These are phyloP conservation scores for Cystobasidium pallidum DNA, from an alignment of 1,284 basidiomycete genomes.

Conservation along the genomic window DNA sequence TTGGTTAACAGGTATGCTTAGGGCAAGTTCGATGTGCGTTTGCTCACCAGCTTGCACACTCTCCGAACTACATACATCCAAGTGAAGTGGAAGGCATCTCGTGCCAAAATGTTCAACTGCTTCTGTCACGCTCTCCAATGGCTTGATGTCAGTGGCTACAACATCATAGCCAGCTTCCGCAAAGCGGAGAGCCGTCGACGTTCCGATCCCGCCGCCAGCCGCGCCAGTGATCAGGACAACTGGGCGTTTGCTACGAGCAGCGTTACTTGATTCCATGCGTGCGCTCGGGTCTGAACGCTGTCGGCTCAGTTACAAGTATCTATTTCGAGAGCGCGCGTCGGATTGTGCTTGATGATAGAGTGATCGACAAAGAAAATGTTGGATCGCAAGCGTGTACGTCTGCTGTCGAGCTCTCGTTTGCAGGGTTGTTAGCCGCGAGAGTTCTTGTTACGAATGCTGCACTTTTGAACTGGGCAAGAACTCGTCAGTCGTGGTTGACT, in stretches of 20 bases:
- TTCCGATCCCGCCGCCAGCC: slow-evolving; percentile 35
- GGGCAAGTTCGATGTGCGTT: not conserved
- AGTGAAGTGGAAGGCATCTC: not conserved
- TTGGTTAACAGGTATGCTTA: not conserved
- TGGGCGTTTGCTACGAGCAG: not conserved
- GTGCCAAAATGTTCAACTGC: slow-evolving; percentile 3
- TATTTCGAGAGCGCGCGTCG: too few relatives aligned
- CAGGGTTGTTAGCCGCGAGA: too few relatives aligned
- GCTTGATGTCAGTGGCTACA: slow-evolving; percentile 39
- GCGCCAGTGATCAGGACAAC: slow-evolving; percentile 39
- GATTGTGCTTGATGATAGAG: too few relatives aligned
- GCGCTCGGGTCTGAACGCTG: not conserved
- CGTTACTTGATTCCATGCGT: not conserved
- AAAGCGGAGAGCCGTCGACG: slow-evolving; percentile 24
- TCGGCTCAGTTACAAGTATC: too few relatives aligned
- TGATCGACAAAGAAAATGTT: too few relatives aligned
- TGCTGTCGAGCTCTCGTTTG: too few relatives aligned
- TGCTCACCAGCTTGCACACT: slow-evolving; percentile 31
- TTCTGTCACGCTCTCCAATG: slow-evolving; percentile 13
- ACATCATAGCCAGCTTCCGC: slow-evolving; percentile 39
- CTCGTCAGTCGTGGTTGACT: too few relatives aligned
- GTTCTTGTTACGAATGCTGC: too few relatives aligned
- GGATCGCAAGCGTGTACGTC: too few relatives aligned
- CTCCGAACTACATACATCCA: slow-evolving; percentile 30
- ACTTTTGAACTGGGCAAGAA: too few relatives aligned